phyloP scores from a whole-genome alignment of 2,329 filamentous ascomycete genomes.

The Ophiobolus disseminans region DNA sequence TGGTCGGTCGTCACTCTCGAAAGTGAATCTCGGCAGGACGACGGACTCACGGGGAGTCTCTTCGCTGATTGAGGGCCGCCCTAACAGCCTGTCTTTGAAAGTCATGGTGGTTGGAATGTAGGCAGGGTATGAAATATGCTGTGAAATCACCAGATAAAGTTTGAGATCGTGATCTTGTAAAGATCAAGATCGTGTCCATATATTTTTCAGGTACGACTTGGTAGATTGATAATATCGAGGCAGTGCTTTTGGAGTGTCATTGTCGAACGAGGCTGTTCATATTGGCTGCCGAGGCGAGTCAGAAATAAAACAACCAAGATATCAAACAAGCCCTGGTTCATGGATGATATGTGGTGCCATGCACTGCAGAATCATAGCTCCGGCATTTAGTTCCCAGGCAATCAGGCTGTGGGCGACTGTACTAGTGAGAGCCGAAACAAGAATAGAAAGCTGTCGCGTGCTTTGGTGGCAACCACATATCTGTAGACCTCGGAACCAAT shows the following conservation, averaged over 20 bases:
- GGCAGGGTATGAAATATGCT: not conserved
- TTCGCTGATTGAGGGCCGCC: slow-evolving; percentile 10
- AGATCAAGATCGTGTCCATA: not conserved
- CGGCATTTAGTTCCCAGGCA: not conserved
- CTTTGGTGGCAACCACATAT: not conserved
- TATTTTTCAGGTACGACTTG: not conserved
- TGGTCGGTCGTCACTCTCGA: slow-evolving; percentile 21
- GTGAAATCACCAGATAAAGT: not conserved
- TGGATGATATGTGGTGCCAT: slow-evolving; percentile 4
- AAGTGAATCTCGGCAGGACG: slow-evolving; percentile 26
- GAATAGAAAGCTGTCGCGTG: slow-evolving; percentile 28
- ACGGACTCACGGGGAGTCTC: slow-evolving; percentile 7
- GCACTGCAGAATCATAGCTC: not conserved
- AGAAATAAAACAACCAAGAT: not conserved
- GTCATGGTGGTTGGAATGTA: slow-evolving; percentile 14
- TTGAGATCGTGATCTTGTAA: not conserved
- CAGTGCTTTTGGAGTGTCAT: slow-evolving; percentile 15
- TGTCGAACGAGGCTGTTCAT: slow-evolving; percentile 14
- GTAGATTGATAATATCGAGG: slow-evolving; percentile 12
- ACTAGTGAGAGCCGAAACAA: slow-evolving; percentile 1
- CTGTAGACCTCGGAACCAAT: slow-evolving; percentile 8
- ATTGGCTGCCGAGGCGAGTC: not conserved
- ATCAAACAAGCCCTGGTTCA: slow-evolving; percentile 5
- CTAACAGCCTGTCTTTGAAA: slow-evolving; percentile 19
- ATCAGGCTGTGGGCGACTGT: not conserved